Evolutionary conservation across 192 early-diverging fungal species (phyloP), one percentile per base, ranked within the genome.

Genomic region (Linnemannia hyalina): DNA sequence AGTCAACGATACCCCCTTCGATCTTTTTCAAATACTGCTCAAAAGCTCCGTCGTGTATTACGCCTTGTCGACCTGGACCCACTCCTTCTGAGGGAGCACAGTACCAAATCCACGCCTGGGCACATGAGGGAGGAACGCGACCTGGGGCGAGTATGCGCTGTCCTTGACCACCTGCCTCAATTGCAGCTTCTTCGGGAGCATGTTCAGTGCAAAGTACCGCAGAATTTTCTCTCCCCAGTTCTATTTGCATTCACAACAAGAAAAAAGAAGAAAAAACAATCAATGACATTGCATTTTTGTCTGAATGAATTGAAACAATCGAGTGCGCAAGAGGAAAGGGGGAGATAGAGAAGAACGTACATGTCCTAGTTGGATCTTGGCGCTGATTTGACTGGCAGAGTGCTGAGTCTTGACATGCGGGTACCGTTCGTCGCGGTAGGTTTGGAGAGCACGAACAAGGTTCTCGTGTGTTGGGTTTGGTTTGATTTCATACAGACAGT

Each of bases 401-500:
- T 71, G 41, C 16, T 71, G 70, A 20, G 70, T 71, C 22, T 71
- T 71, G 41, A 71, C 70, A 23, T 71, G 70, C 2, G 70, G 8
- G 11, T 42, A 71, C 4, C 70, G 70, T 71, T 71, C 38, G 36
- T 41, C 70, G 41, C 70, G 70, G 41, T 71, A 71, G 20, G 36
- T 42, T 1, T 71, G 36, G 4, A 71, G 41, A 3, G 70, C 70
- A 42, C 70, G 36, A 7, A 42, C 40, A 26, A 71, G 20, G 70
- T 71, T 42, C 20, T 71, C 70, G 2, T 65, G 60, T 32, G 41
- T n/a, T 20, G 38, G 41, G 40, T 38, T 42, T 8, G 70, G 41
- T 40, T 71, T 71, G 70, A 71, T 38, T n/a, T 71, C 70, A 23
- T 71, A 71, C 15, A 71, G 23, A 42, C 70, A 71, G 70, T 71